Base-by-base conservation (phyloP, 176 grass and related monocot genomes). In the Canna indica region DNA sequence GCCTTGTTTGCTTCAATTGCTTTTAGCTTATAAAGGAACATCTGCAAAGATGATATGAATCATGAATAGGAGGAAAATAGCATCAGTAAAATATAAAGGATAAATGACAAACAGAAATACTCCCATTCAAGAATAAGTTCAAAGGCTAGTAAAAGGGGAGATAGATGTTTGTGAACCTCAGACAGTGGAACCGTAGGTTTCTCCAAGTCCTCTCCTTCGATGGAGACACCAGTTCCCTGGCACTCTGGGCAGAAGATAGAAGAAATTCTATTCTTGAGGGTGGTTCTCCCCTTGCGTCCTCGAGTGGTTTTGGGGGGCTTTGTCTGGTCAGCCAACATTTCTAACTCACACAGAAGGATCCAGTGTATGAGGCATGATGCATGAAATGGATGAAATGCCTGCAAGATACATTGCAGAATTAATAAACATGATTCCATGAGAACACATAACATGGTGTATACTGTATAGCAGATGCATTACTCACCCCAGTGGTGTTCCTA, bases 1-100 rank as follows among this genome's bases (percentile, higher is more conserved):
- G 90, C 84, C 78, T 99, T 99, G 62, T 99, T 85, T 25, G 80
- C 90, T 75, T 94, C 95, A 34, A 99, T 90, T 58, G 95, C 83
- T 84, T 94, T 99, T 78, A 99, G 57, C 66, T 99, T 99, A 54
- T 90, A 82, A 8, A 81, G 80, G 61, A 99, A 99, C 95, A 94
- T 99, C 95, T 99, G 69, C 39, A 76, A 64, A 30, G 32, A 47
- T 64, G 29, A 36, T n/a, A 28, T 30, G 27, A 16, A 15, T 44
- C 17, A 31, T 28, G 26, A 48, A 16, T 46, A 47, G 27, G 11
- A 6, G 67, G 27, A 70, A 70, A 33, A 12, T 17, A 45, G 8
- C 30, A 10, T 5, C 14, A 31, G 5, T 15, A 17, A 45, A 30
- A 52, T 48, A 48, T 45, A 8, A 28, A 22, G 7, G 63, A 34